Percentiles rank a stretch among this genome's conserved stretches.
These are phyloP conservation scores for Hypoxylon fragiforme DNA, from an alignment of 495 filamentous ascomycete species.

Conservation along the genomic window DNA sequence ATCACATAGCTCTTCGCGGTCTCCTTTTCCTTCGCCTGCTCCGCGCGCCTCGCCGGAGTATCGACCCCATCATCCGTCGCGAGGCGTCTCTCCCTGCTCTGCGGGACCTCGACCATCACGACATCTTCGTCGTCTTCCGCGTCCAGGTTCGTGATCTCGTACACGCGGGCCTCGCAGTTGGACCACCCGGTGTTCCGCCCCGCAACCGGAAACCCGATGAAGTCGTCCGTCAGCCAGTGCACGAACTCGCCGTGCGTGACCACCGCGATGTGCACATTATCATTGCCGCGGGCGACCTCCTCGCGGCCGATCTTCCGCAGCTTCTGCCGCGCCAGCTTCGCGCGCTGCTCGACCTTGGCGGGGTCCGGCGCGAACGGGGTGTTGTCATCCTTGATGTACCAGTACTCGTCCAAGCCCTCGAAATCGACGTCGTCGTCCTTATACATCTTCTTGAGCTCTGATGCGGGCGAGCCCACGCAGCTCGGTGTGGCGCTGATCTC, in stretches of 20 bases:
- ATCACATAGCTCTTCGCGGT: too few species aligned
- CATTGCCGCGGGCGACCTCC: slow-evolving; percentile 45
- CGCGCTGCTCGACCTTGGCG: slow-evolving; percentile 58
- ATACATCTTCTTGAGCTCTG: slow-evolving; percentile 43
- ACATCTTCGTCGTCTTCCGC: too few species aligned
- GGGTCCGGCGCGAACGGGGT: slow-evolving; percentile 54
- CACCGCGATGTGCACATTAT: slow-evolving; percentile 58
- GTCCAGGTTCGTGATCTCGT: slow-evolving; percentile 57
- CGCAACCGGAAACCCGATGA: slow-evolving; percentile 54
- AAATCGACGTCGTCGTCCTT: slow-evolving; percentile 54
- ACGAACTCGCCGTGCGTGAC: slow-evolving; percentile 34
- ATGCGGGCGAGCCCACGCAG: slow-evolving; percentile 64
- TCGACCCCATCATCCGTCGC: too few species aligned
- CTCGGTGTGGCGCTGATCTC: slow-evolving; percentile 67
- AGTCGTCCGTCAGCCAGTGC: slow-evolving; percentile 76
- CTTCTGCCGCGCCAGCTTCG: slow-evolving; percentile 61
- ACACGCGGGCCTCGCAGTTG: slow-evolving; percentile 72
- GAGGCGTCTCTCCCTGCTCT: too few species aligned
- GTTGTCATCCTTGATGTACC: slow-evolving; percentile 65
- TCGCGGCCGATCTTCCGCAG: slow-evolving; percentile 47
- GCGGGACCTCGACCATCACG: too few species aligned
- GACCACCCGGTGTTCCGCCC: slow-evolving; percentile 6
- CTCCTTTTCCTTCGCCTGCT: too few species aligned
- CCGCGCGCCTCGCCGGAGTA: too few species aligned
- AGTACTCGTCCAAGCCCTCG: slow-evolving; percentile 53